Percentiles rank a stretch among this genome's conserved stretches.
These are phyloP conservation scores for Pseudogymnoascus sp. DNA, from an alignment of 2,329 filamentous ascomycete species.

Conservation along the genomic window DNA sequence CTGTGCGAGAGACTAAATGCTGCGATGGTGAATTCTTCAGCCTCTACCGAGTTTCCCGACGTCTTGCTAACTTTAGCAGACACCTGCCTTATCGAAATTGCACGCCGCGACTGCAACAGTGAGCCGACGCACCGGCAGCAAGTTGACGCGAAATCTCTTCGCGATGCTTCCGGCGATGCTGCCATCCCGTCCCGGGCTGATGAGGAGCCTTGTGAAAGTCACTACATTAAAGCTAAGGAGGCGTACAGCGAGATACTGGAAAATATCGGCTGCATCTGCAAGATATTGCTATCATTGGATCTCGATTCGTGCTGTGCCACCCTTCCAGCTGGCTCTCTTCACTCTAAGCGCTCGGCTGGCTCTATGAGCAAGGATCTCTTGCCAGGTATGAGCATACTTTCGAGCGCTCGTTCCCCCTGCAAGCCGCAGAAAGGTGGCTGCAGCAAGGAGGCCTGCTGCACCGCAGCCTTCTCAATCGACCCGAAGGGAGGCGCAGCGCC, in stretches of 20 bases:
- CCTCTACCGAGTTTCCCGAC: neutral
- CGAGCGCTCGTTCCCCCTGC: neutral
- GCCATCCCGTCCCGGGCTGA: neutral
- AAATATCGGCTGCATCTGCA: conserved; percentile 12
- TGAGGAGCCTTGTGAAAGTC: conserved; percentile 5
- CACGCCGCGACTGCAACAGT: neutral
- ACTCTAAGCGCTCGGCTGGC: neutral
- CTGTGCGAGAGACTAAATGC: neutral
- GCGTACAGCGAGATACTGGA: conserved; percentile 7
- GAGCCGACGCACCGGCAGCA: neutral
- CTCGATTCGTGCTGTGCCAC: conserved; percentile 9
- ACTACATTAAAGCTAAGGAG: neutral
- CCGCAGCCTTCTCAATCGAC: neutral
- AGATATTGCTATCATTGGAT: conserved; percentile 10
- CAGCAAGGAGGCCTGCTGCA: neutral
- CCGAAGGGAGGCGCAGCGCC: neutral
- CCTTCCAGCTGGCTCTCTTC: neutral
- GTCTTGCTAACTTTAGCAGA: neutral
- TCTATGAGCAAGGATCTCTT: neutral
- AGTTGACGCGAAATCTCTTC: neutral
- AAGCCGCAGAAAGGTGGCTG: neutral
- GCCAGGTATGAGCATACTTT: neutral
- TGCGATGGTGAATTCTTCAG: neutral
- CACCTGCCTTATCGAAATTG: neutral
- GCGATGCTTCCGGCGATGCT: too few relatives aligned